Evolutionary conservation across 2,329 filamentous ascomycete species (phyloP), one percentile per base, ranked within the genome.

Genomic region (Tolypocladium endophyticum): DNA sequence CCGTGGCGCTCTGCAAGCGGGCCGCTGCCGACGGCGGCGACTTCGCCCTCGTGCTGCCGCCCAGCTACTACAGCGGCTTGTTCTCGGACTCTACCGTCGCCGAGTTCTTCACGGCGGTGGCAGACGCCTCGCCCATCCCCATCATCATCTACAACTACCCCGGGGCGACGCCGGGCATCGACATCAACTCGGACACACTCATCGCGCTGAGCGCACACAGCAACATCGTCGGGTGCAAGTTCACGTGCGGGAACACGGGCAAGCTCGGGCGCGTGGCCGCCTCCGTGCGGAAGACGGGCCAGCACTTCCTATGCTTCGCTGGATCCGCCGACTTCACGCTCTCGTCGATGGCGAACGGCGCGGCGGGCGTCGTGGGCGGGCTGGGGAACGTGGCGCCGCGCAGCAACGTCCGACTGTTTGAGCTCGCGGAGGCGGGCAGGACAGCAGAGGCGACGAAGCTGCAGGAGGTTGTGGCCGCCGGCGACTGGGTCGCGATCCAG

Each of bases 311-410:
- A 70, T 87, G 87, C 61, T 83, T 88, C 66, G 88, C 86, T 43
- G 88, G 89, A 58, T 87, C 84, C 55, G 87, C 87, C 58, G 88
- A 91, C 73, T 90, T 90, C 71, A 87, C 85, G 14, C 73, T 91
- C 16, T 87, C 89, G 70, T 85, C 85, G 0, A 72, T 89, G 52
- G 79, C 88, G 45, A 86, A 83, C 5, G 88, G 88, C 36, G 88
- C 86, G 2, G 83, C 86, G 60, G 88, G 88, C 41, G 82, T 89
- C 66, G 87, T 92, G 63, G 85, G 83, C n/a, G 89, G 88, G 14
- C 78, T 88, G 59, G 89, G 81, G 28, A 92, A 92, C 71, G 77
- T 92, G 53, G 80, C 85, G 2, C 88, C 87, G 14, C 82, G 82
- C 68, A 76, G 85, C 5, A 87, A 86, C 70, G 79, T 86, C 25